Evolutionary conservation across 2,329 filamentous ascomycete genomes (phyloP).

Genomic region (Monosporascus sp.): DNA sequence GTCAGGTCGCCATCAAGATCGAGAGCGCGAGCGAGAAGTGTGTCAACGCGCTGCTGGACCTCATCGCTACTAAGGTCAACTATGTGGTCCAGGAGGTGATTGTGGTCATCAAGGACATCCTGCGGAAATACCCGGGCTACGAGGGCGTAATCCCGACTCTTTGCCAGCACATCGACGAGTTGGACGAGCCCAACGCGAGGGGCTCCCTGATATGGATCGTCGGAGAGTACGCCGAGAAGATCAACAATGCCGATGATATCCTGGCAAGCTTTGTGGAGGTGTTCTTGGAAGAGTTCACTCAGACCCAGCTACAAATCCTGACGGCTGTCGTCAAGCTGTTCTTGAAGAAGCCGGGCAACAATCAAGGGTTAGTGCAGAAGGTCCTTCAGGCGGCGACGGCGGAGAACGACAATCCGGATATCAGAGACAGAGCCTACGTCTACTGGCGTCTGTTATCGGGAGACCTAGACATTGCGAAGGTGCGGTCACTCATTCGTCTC

Average conservation of each 20-base stretch:
- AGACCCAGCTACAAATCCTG: conserved; percentile 97
- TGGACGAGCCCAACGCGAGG: conserved; percentile 89
- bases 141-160: conserved; percentile 96
- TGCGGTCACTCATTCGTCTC: conserved; percentile 28
- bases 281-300: conserved; percentile 94
- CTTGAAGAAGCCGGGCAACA: conserved; percentile 90
- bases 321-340: conserved; percentile 97
- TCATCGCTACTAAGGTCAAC: conserved; percentile 97
- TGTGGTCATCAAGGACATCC: conserved; percentile 98
- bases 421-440: conserved; percentile 92
- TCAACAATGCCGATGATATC: conserved; percentile 96
- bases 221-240: conserved; percentile 98
- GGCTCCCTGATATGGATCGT: conserved; percentile 97
- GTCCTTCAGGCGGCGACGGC: conserved; percentile 88
- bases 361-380: conserved; percentile 86
- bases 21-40: conserved; percentile 92
- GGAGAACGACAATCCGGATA: conserved; percentile 96
- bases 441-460: conserved; percentile 97
- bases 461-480: conserved; percentile 85
- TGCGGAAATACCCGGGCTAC: conserved; percentile 95
- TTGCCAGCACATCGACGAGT: conserved; percentile 92
- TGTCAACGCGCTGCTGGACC: conserved; percentile 85
- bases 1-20: conserved; percentile 98
- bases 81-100: conserved; percentile 98
- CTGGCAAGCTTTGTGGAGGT: conserved; percentile 84